Evolutionary conservation across 345 rosid species (phyloP), one percentile per base, ranked within the genome.

Genomic region (Eucalyptus marginata): DNA sequence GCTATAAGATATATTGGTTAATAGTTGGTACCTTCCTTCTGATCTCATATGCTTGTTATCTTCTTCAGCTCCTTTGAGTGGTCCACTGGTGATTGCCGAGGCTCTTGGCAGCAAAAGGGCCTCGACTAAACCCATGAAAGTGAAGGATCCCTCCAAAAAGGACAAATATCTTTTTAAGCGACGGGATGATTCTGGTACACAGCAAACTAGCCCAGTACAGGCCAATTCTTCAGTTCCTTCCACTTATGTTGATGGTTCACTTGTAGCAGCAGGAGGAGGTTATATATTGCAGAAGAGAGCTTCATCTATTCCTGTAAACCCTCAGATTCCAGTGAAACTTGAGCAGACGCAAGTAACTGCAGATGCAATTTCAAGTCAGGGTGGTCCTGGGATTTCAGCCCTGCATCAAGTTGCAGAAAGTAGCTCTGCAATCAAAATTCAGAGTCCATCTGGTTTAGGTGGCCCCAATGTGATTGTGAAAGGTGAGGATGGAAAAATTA

Each of bases 81-180:
- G 99, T 85, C 99, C 99, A 44, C 89, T 98, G 91, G 99, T 96
- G 87, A 93, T 95, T 88, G 99, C 99, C 7, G 99, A 98, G 91
- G 89, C 97, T 86, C 92, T 96, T 89, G 93, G 97, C 90, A 91
- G 93, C 86, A 91, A 88, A 87, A 97, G 94, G 93, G 91, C 92
- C 91, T 92, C 98, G 49, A 95, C 94, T 79, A 97, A 93, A 51
- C 87, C 93, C 66, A 51, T 93, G 89, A 98, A 96, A 94, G 94
- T 93, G 86, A 96, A 97, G 98, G 99, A 96, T 89, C 93, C 90
- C 24, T 92, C 94, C 33, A 97, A 96, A 93, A 94, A 95, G 92
- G 98, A 96, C 88, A 95, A 91, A 86, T 96, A 95, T 90, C 95
- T 96, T 89, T 92, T 98, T 92, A 97, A 96, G 93, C 94, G 95